Evolutionary conservation across 768 basidiomycete genomes (phyloP).

Genomic region (Russula lepida): DNA sequence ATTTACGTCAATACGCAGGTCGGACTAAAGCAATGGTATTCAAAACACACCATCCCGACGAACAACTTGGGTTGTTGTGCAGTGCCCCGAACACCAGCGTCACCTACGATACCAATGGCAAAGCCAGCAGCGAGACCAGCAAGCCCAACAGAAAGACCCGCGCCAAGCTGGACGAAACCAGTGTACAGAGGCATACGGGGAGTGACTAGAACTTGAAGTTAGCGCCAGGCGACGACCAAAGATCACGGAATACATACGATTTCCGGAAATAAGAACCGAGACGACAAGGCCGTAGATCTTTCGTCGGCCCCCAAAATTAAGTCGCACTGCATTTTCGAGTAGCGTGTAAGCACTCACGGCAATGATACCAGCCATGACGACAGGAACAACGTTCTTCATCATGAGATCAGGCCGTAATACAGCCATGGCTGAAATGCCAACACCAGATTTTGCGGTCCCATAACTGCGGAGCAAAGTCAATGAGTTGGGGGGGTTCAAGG

Average conservation of each 20-base stretch:
- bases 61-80: constrained; percentile 93
- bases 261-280: constrained; percentile 87
- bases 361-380: constrained; percentile 99
- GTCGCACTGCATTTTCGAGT: constrained; percentile 10
- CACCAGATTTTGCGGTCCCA: constrained; percentile 98
- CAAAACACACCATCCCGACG: constrained; percentile 75
- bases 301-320: constrained; percentile 30
- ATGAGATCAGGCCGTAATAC: constrained; percentile 92
- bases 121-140: constrained; percentile 96
- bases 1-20: neutral
- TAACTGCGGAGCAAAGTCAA: constrained; percentile 48
- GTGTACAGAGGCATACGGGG: constrained; percentile 55
- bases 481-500: neutral
- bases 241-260: constrained; percentile 50
- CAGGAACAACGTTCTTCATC: constrained; percentile 72
- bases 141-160: constrained; percentile 86
- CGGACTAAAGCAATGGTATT: neutral
- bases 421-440: constrained; percentile 93
- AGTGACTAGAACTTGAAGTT: constrained; percentile 6
- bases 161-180: constrained; percentile 91
- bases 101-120: constrained; percentile 97
- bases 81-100: constrained; percentile 95
- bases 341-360: constrained; percentile 97
- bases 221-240: neutral
- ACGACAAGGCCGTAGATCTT: constrained; percentile 99